phyloP scores from a whole-genome alignment of 306 rosid species.

The Cucumis hystrix region DNA sequence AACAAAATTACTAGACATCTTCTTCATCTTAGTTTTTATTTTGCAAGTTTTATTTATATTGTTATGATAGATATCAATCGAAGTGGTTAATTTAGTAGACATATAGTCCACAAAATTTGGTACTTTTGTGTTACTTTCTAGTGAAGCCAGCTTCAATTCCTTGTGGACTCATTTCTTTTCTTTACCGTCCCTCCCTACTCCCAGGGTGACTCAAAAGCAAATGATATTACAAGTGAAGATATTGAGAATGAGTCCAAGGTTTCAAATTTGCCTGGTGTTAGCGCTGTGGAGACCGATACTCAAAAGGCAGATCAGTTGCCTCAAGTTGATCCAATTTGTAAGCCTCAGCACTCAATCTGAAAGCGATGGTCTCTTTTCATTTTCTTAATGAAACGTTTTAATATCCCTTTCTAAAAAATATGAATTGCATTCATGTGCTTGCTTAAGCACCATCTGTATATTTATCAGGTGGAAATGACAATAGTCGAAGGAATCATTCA shows the following conservation, averaged over 20 bases:
- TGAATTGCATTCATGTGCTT: neutral
- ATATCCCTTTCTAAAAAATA: no score
- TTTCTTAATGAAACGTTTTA: no score
- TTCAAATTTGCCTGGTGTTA: constrained; percentile 28
- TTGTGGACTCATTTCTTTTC: constrained; percentile 13
- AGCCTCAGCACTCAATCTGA: constrained; percentile 3
- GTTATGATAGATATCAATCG: neutral
- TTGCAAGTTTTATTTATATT: neutral
- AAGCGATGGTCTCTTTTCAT: no score
- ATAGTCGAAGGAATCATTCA: neutral
- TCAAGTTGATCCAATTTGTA: constrained; percentile 49
- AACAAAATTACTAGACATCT: neutral
- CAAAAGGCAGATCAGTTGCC: constrained; percentile 55
- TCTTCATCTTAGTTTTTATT: neutral
- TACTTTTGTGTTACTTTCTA: neutral
- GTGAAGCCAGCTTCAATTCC: constrained; percentile 11
- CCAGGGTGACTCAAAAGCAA: constrained; percentile 52
- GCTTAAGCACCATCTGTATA: neutral
- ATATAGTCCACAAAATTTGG: neutral
- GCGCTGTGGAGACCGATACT: constrained; percentile 28
- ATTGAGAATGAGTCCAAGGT: constrained; percentile 35
- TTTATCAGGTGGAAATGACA: neutral
- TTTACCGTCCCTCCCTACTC: constrained; percentile 11
- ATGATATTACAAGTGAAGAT: constrained; percentile 39
- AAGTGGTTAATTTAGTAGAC: neutral